These are phyloP conservation scores for Agrocybe pediades DNA, from an alignment of 768 basidiomycete genomes.

Conservation along the genomic window DNA sequence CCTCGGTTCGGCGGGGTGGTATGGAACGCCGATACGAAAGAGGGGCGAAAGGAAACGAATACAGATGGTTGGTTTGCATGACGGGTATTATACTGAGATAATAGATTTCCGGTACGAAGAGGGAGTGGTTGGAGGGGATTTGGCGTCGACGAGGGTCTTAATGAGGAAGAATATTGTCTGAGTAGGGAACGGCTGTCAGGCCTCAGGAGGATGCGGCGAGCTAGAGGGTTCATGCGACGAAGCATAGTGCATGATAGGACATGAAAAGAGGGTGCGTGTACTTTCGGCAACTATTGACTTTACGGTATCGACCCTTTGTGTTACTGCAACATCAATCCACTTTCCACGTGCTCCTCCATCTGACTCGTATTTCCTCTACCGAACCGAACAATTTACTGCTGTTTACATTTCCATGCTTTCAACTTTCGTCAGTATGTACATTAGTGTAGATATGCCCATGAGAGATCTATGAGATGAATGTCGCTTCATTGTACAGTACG, in stretches of 20 bases:
- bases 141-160: slow-evolving; percentile 4
- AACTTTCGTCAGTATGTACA: slow-evolving; percentile 6
- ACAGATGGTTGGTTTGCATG: slow-evolving; percentile 6
- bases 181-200: slow-evolving; percentile 13
- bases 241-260: slow-evolving; percentile 55
- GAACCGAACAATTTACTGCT: neutral
- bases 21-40: slow-evolving; percentile 31
- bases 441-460: slow-evolving; percentile 3
- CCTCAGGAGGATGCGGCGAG: slow-evolving; percentile 12
- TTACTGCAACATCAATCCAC: neutral
- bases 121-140: neutral
- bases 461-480: slow-evolving; percentile 70
- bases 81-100: neutral
- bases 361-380: neutral
- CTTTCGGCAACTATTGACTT: neutral
- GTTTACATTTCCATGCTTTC: neutral
- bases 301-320: neutral
- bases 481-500: slow-evolving; percentile 82
- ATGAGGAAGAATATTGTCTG: slow-evolving; percentile 3
- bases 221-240: slow-evolving; percentile 34
- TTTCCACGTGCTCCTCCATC: slow-evolving; percentile 10
- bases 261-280: slow-evolving; percentile 17
- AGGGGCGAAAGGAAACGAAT: slow-evolving; percentile 9
- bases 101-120: neutral
- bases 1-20: slow-evolving; percentile 35